Percentiles rank a stretch among this genome's conserved stretches.
Conservation (phyloP, 2,329 filamentous ascomycete species). For the Colletotrichum tabaci region DNA sequence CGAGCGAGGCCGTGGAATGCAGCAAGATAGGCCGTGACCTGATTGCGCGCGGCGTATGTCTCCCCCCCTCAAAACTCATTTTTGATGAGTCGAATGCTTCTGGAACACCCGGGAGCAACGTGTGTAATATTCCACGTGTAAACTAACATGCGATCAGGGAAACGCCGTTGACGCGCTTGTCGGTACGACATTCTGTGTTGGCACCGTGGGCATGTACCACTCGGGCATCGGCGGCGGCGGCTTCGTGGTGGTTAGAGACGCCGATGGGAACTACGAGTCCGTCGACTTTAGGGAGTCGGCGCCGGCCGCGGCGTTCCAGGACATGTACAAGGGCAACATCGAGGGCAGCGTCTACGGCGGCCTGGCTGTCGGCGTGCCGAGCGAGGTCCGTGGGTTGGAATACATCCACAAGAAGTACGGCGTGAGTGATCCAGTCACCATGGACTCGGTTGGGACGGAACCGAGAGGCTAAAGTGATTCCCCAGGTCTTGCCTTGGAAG, state of each 20-base stretch:
- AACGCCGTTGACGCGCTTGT: constrained; percentile 85
- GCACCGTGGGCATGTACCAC: constrained; percentile 83
- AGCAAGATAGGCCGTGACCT: constrained; percentile 78
- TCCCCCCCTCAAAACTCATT: background rate
- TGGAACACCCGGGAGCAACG: background rate
- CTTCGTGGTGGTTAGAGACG: constrained; percentile 85
- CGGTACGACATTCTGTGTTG: constrained; percentile 81
- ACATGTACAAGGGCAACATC: constrained; percentile 86
- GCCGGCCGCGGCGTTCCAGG: constrained; percentile 82
- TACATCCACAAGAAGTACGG: constrained; percentile 83
- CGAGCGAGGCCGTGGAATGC: constrained; percentile 79
- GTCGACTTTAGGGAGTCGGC: constrained; percentile 94
- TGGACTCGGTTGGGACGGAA: background rate
- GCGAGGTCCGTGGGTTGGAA: constrained; percentile 84
- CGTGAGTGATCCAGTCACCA: constrained; percentile 50
- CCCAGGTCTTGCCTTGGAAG: constrained; percentile 74
- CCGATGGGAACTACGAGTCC: constrained; percentile 83
- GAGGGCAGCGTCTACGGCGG: constrained; percentile 79
- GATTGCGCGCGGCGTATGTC: constrained; percentile 65
- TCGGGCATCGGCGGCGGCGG: constrained; percentile 91
- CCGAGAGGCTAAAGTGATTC: background rate
- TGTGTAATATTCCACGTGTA: background rate
- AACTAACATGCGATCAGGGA: constrained; percentile 59
- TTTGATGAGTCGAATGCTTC: no score
- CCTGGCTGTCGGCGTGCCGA: constrained; percentile 79